These are phyloP conservation scores for Seiridium unicorne DNA, from an alignment of 2,329 filamentous ascomycete species.

Conservation along the genomic window DNA sequence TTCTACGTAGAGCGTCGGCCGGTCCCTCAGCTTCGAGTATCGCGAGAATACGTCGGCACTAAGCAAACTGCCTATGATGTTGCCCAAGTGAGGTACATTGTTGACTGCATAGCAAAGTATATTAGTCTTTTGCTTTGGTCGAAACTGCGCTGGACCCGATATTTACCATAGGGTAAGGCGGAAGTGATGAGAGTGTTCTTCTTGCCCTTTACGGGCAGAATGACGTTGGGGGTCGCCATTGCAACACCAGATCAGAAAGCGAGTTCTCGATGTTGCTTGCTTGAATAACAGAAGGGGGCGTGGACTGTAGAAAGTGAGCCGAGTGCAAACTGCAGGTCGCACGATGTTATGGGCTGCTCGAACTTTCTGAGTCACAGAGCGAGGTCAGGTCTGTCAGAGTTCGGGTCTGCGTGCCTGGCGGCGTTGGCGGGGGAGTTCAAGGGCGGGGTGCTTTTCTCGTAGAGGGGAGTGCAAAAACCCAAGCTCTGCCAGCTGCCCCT, in stretches of 20 bases:
- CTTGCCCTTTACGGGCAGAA: constrained; percentile 70
- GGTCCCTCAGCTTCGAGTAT: constrained; percentile 76
- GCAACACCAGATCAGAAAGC: background rate
- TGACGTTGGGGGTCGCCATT: constrained; percentile 23
- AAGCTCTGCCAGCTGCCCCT: background rate
- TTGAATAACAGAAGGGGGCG: no score
- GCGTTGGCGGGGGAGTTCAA: background rate
- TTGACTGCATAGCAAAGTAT: constrained; percentile 40
- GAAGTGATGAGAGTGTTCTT: constrained; percentile 88
- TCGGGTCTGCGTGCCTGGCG: background rate
- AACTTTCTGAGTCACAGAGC: background rate
- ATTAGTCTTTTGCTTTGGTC: no score
- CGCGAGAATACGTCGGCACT: constrained; percentile 84
- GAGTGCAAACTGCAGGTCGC: background rate
- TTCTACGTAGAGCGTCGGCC: constrained; percentile 67
- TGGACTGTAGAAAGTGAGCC: background rate
- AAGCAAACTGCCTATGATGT: constrained; percentile 83
- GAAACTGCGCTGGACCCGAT: no score
- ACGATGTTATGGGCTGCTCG: no score
- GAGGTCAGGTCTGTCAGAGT: background rate
- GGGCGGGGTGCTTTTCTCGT: constrained; percentile 1
- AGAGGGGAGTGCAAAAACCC: background rate
- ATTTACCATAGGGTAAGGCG: constrained; percentile 69
- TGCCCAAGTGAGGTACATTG: constrained; percentile 80
- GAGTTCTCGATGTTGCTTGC: background rate